A percentile compares a stretch with the other conserved stretches of the same genome.
Evolutionary conservation across 1,139 yeast species (phyloP).

Genomic region (Saccharomyces hybrid): DNA sequence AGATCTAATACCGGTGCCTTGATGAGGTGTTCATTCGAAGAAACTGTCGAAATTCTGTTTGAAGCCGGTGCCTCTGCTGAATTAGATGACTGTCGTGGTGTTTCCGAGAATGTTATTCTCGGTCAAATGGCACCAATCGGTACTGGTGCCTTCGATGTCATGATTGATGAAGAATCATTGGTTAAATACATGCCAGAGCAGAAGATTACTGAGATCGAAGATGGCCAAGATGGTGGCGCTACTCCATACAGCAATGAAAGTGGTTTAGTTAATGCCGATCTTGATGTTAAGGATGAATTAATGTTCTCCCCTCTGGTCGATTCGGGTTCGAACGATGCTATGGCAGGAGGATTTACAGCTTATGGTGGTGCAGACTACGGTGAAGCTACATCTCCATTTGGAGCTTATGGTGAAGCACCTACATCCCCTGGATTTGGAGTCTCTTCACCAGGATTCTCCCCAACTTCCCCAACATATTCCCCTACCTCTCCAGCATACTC

Average conservation of each 20-base stretch:
- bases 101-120: conserved; percentile 92
- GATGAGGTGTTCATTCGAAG: conserved; percentile 99
- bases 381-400: conserved; percentile 60
- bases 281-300: conserved; percentile 72
- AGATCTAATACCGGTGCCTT: conserved; percentile 97
- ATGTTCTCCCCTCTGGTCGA: conserved; percentile 93
- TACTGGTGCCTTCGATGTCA: conserved; percentile 95
- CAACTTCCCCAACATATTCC: conserved; percentile 67
- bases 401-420: conserved; percentile 52
- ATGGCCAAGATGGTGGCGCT: conserved; percentile 73
- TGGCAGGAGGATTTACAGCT: conserved; percentile 83
- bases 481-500: conserved; percentile 67
- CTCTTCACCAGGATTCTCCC: conserved; percentile 62
- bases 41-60: conserved; percentile 91
- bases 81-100: conserved; percentile 96
- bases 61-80: conserved; percentile 99
- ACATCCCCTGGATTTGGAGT: conserved; percentile 67
- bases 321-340: conserved; percentile 67
- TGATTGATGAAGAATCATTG: conserved; percentile 86
- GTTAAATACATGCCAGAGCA: conserved; percentile 40
- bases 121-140: conserved; percentile 99
- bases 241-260: conserved; percentile 86
- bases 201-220: conserved; percentile 36
- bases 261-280: conserved; percentile 63
- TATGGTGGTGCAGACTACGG: conserved; percentile 65